These are phyloP conservation scores for Pseudogymnoascus destructans DNA, from an alignment of 2,329 filamentous ascomycete species.

Conservation along the genomic window DNA sequence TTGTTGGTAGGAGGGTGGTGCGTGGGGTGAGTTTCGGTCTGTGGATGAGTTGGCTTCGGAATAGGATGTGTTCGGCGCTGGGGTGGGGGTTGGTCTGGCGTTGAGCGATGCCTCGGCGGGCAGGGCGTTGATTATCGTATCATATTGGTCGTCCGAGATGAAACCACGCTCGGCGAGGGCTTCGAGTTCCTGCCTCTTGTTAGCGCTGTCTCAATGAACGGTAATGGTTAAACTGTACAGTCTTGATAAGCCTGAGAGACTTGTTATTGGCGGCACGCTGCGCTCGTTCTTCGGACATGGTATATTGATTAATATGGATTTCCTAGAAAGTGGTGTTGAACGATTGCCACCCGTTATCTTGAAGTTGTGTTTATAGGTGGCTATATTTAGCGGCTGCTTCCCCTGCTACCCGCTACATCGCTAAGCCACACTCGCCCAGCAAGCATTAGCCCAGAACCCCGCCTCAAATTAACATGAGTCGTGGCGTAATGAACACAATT, in stretches of 20 bases:
- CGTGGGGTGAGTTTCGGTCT: constrained; percentile 14
- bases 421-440: not conserved
- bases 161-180: constrained; percentile 71
- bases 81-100: constrained; percentile 22
- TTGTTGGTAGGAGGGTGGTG: constrained; percentile 11
- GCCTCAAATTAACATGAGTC: too few relatives aligned
- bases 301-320: not conserved
- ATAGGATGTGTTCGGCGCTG: constrained; percentile 17
- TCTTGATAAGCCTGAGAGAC: constrained; percentile 26
- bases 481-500: too few relatives aligned
- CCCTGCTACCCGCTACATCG: not conserved
- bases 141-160: constrained; percentile 63
- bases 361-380: not conserved
- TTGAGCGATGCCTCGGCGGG: constrained; percentile 53
- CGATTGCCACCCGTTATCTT: not conserved
- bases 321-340: not conserved
- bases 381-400: not conserved
- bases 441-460: not conserved
- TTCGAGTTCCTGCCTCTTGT: constrained; percentile 64
- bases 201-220: constrained; percentile 11
- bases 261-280: constrained; percentile 20
- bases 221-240: constrained; percentile 17
- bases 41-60: constrained; percentile 12
- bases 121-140: constrained; percentile 60
- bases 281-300: not conserved